Evolutionary conservation across 1,284 basidiomycete species (phyloP).

Genomic region (Leccinum solheimii): DNA sequence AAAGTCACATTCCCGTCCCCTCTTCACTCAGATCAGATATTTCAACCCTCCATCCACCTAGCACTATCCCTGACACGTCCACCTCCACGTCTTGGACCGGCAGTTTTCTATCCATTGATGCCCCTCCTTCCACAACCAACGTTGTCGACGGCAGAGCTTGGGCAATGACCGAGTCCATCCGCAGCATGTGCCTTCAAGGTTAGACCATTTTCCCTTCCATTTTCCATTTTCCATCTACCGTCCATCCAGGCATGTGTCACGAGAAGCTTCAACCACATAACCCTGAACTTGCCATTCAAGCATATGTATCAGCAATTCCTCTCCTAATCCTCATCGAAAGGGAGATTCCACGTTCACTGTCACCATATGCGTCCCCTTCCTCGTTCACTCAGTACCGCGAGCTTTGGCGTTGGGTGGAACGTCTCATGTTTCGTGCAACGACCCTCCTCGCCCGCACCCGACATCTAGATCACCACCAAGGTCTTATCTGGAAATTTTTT

Average conservation of each 20-base stretch:
- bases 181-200: constrained; percentile 70
- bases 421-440: constrained; percentile 67
- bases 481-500: constrained; percentile 59
- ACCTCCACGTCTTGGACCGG: constrained; percentile 50
- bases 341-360: constrained; percentile 45
- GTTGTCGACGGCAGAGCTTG: constrained; percentile 65
- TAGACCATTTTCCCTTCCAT: constrained; percentile 9
- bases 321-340: constrained; percentile 52
- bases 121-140: constrained; percentile 44
- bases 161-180: constrained; percentile 62
- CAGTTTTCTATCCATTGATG: constrained; percentile 46
- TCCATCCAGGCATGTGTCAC: constrained; percentile 47
- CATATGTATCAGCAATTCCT: constrained; percentile 56
- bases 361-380: constrained; percentile 39
- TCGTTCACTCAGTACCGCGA: constrained; percentile 67
- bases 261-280: constrained; percentile 52
- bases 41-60: constrained; percentile 39
- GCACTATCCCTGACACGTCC: constrained; percentile 40
- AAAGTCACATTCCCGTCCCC: constrained; percentile 49
- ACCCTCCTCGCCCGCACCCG: constrained; percentile 53
- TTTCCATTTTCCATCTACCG: background rate
- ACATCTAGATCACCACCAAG: constrained; percentile 39
- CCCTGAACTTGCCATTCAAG: constrained; percentile 47
- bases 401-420: constrained; percentile 78
- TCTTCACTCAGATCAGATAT: constrained; percentile 45